phyloP scores from a whole-genome alignment of 352 stramenopile species.

The Blastocystis sp. region DNA sequence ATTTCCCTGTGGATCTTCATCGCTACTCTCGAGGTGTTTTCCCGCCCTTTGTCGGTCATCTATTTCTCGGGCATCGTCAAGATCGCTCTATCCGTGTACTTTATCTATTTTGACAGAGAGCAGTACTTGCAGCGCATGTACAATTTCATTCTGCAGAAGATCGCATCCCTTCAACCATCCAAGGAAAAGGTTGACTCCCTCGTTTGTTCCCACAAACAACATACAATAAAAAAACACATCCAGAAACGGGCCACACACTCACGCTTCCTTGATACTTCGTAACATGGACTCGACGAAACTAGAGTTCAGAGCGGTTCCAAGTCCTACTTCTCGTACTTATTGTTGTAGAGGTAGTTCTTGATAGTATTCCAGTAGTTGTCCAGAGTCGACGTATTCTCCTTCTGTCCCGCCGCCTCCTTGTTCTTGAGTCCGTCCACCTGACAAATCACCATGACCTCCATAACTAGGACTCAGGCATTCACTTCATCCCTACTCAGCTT shows the following conservation, averaged over 20 bases:
- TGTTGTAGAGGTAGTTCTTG: not conserved
- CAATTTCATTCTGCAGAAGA: no score
- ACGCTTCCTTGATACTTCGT: not conserved
- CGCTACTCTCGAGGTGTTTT: not conserved
- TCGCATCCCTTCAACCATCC: no score
- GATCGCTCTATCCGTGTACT: conserved; percentile 5
- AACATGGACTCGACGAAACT: no score
- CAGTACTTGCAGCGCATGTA: not conserved
- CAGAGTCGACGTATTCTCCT: no score
- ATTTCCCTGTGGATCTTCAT: conserved; percentile 26
- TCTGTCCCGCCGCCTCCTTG: not conserved
- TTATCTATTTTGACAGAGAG: conserved; percentile 46
- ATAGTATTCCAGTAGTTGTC: not conserved
- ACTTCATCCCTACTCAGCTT: not conserved
- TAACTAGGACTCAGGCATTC: not conserved
- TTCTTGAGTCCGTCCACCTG: not conserved
- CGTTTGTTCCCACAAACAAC: not conserved
- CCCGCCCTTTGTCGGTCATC: not conserved
- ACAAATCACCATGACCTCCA: not conserved
- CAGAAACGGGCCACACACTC: not conserved
- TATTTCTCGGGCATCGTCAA: not conserved
- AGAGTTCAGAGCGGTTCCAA: not conserved
- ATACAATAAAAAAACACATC: not conserved
- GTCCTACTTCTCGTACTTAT: not conserved
- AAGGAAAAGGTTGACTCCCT: no score